phyloP scores from a whole-genome alignment of 805 yeast species.

The Wickerhamiella dianesei region DNA sequence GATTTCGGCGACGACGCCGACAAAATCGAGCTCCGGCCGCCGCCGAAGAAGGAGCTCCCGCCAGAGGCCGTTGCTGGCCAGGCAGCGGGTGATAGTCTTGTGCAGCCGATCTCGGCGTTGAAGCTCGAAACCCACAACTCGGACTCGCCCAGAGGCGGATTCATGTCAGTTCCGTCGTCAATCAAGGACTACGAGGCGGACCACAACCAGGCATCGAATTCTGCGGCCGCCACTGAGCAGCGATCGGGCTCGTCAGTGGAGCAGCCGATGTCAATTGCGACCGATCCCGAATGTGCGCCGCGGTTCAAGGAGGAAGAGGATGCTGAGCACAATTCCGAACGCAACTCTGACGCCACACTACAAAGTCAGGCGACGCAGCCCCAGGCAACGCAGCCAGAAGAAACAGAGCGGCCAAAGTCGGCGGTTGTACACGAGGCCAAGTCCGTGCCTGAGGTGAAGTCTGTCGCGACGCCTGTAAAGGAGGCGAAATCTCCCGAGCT shows the following conservation, averaged over 20 bases:
- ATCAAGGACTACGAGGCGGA: background rate
- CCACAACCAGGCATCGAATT: background rate
- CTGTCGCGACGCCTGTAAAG: too few relatives aligned
- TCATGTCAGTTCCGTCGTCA: background rate
- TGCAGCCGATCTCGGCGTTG: background rate
- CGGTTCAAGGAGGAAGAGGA: background rate
- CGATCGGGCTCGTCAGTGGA: background rate
- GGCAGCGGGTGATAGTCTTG: background rate
- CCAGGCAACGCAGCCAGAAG: too few relatives aligned
- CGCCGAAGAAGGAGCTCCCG: background rate
- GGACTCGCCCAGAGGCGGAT: background rate
- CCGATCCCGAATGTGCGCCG: background rate
- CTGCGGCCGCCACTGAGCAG: background rate
- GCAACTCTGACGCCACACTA: too few relatives aligned
- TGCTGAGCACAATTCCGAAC: too few relatives aligned
- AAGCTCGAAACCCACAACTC: background rate
- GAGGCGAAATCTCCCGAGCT: too few relatives aligned
- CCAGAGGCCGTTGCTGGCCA: background rate
- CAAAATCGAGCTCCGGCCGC: background rate
- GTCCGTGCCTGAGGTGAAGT: too few relatives aligned
- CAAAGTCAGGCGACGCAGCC: too few relatives aligned
- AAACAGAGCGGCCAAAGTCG: too few relatives aligned
- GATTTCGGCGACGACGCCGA: background rate
- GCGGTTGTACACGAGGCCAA: too few relatives aligned
- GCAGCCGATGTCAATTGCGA: background rate